Conservation (phyloP, 1,284 basidiomycete species). For the Trametes versicolor region DNA sequence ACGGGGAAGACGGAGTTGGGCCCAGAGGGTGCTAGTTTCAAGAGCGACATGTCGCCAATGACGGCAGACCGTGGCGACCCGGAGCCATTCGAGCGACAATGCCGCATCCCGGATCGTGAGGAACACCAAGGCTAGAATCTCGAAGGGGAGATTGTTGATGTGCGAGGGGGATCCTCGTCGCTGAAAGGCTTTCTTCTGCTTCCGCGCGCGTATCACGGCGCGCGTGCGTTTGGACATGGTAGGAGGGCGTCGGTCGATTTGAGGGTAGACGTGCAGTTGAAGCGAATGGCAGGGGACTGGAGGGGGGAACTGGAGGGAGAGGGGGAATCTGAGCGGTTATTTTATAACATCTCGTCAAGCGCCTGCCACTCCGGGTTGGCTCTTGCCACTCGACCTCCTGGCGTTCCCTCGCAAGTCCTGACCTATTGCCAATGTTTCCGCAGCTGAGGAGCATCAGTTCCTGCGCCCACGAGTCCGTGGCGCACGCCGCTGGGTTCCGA, state of each 20-base stretch:
- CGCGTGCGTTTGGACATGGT: no score
- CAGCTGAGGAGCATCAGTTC: background rate
- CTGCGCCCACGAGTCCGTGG: background rate
- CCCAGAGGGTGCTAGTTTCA: background rate
- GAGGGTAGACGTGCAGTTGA: no score
- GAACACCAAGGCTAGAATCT: background rate
- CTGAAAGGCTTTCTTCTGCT: background rate
- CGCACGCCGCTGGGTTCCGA: background rate
- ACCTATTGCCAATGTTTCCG: background rate
- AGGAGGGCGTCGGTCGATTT: no score
- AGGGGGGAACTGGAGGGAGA: no score
- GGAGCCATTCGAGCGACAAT: slow-evolving; percentile 4
- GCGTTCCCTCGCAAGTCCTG: background rate
- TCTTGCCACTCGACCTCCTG: background rate
- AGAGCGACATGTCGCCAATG: slow-evolving; percentile 11
- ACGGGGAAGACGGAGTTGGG: background rate
- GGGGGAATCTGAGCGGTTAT: no score
- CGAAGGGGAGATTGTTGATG: background rate
- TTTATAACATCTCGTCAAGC: background rate
- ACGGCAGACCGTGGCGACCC: background rate
- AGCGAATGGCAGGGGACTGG: no score
- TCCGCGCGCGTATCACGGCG: no score
- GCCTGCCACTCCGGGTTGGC: background rate
- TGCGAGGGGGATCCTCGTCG: background rate
- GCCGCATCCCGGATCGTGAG: background rate